Percentiles rank a stretch among this genome's conserved stretches.
Evolutionary conservation across 352 stramenopile genomes (phyloP).

Genomic region (Phytophthora aleatoria): DNA sequence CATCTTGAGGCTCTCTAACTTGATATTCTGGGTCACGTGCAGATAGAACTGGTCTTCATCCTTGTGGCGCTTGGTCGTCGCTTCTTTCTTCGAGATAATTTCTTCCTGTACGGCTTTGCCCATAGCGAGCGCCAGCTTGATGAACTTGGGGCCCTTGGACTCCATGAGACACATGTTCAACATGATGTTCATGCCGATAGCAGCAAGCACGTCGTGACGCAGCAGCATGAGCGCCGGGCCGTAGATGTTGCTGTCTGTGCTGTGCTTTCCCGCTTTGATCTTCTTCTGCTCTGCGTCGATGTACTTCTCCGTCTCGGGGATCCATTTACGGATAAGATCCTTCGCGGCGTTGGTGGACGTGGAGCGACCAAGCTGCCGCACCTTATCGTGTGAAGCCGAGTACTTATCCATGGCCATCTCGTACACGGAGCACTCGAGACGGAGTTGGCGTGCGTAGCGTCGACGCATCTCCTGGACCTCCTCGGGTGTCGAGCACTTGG

Average conservation of each 20-base stretch:
- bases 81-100: constrained; percentile 68
- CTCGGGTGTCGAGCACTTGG: constrained; percentile 48
- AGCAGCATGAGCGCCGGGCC: constrained; percentile 70
- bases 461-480: constrained; percentile 64
- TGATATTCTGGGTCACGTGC: constrained; percentile 32
- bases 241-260: constrained; percentile 77
- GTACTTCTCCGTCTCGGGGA: constrained; percentile 42
- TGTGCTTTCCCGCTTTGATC: constrained; percentile 57
- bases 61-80: constrained; percentile 30
- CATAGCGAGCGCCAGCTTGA: constrained; percentile 78
- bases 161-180: constrained; percentile 76
- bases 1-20: constrained; percentile 37
- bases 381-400: constrained; percentile 49
- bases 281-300: constrained; percentile 59
- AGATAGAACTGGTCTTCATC: constrained; percentile 39
- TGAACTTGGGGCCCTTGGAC: constrained; percentile 74
- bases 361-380: constrained; percentile 49
- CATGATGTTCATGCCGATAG: constrained; percentile 70
- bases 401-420: constrained; percentile 82
- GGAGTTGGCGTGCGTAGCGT: constrained; percentile 75
- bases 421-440: constrained; percentile 81
- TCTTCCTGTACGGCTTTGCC: constrained; percentile 79
- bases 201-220: constrained; percentile 55
- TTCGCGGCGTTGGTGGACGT: constrained; percentile 66
- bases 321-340: constrained; percentile 69